Evolutionary conservation across 1,139 yeast genomes (phyloP).

Genomic region (Saccharomycopsis hybrid): DNA sequence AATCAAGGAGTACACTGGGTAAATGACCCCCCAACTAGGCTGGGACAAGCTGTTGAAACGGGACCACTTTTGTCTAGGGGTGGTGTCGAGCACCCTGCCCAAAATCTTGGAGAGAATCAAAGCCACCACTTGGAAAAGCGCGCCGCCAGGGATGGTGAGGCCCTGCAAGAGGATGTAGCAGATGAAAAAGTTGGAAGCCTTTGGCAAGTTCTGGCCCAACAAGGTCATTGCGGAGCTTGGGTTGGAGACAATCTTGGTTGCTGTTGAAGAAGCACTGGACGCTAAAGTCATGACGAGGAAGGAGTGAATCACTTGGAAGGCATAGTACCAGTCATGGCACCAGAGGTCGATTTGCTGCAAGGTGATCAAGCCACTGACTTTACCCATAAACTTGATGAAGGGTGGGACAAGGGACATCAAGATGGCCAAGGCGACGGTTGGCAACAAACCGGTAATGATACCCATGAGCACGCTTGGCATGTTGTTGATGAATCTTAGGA

Average conservation of each 20-base stretch:
- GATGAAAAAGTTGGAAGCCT: slow-evolving; percentile 80
- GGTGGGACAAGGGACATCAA: slow-evolving; percentile 78
- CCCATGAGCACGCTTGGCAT: slow-evolving; percentile 68
- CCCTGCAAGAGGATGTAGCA: slow-evolving; percentile 76
- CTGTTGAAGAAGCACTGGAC: slow-evolving; percentile 70
- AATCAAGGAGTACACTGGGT: slow-evolving; percentile 79
- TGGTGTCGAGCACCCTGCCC: slow-evolving; percentile 63
- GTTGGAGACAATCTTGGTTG: slow-evolving; percentile 54
- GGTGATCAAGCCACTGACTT: slow-evolving; percentile 59
- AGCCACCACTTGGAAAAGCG: slow-evolving; percentile 70
- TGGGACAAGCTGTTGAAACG: slow-evolving; percentile 59
- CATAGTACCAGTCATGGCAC: slow-evolving; percentile 72
- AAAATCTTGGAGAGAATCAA: slow-evolving; percentile 64
- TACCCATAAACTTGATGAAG: slow-evolving; percentile 61
- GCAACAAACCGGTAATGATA: slow-evolving; percentile 77
- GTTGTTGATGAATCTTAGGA: slow-evolving; percentile 62
- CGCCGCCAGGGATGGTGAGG: slow-evolving; percentile 71
- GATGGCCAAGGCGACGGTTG: slow-evolving; percentile 73
- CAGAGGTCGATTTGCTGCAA: slow-evolving; percentile 58
- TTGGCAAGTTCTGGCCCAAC: slow-evolving; percentile 73
- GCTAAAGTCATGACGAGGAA: slow-evolving; percentile 65
- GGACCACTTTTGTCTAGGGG: slow-evolving; percentile 82
- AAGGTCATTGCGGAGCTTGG: slow-evolving; percentile 65
- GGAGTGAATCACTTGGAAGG: slow-evolving; percentile 63
- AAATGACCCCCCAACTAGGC: slow-evolving; percentile 81